Percentiles rank a stretch among this genome's conserved stretches.
These are phyloP conservation scores for Tuber magnatum DNA, from an alignment of 495 filamentous ascomycete genomes.

Conservation along the genomic window DNA sequence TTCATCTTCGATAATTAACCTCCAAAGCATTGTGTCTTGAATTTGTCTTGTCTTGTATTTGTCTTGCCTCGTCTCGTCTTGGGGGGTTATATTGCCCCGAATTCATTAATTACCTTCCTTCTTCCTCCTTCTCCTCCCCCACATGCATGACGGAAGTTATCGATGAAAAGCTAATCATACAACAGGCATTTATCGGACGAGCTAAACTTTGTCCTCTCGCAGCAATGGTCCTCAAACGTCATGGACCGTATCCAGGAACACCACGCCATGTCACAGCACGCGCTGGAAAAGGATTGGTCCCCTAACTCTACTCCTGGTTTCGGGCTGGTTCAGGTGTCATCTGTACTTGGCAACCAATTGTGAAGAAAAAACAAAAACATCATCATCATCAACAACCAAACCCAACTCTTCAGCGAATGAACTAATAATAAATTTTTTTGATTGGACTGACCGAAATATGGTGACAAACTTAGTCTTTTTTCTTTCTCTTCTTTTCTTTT, in stretches of 20 bases:
- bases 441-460: neutral
- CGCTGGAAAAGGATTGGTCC: slow-evolving; percentile 13
- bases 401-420: neutral
- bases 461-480: neutral
- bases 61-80: slow-evolving; percentile 6
- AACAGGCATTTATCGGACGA: slow-evolving; percentile 34
- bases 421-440: neutral
- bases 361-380: neutral
- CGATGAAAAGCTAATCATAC: slow-evolving; percentile 6
- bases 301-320: neutral
- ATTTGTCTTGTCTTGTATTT: slow-evolving; percentile 2
- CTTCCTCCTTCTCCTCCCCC: neutral
- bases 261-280: slow-evolving; percentile 28
- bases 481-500: neutral
- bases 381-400: neutral
- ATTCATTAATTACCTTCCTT: neutral
- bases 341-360: neutral
- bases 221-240: slow-evolving; percentile 22
- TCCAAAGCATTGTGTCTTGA: slow-evolving; percentile 13
- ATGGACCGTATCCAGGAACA: slow-evolving; percentile 31
- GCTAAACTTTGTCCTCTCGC: slow-evolving; percentile 28
- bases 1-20: slow-evolving; percentile 12
- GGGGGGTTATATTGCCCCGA: neutral
- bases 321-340: neutral
- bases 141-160: neutral